These are phyloP conservation scores for Avena eriantha DNA, from an alignment of 176 grass and related monocot genomes.

Conservation along the genomic window DNA sequence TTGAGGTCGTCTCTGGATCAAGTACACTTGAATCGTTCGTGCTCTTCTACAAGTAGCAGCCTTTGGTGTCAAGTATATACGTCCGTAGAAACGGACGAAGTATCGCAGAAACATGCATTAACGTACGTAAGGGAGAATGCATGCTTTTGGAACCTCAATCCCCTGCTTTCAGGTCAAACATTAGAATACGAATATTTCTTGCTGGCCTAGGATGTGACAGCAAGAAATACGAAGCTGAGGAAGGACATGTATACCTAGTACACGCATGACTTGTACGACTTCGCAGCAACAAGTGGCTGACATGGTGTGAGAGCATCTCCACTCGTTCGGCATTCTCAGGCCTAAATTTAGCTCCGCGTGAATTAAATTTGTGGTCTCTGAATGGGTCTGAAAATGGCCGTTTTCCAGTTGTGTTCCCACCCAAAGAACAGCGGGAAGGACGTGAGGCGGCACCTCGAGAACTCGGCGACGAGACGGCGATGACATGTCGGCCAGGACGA, in stretches of 20 bases:
- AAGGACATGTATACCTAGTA: background rate
- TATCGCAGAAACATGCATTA: background rate
- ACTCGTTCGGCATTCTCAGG: no score
- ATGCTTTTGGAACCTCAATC: background rate
- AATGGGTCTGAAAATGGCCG: no score
- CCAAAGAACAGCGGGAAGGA: no score
- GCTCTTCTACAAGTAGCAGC: background rate
- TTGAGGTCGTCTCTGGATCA: background rate
- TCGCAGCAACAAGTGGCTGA: background rate
- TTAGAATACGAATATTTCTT: background rate
- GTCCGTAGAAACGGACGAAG: background rate
- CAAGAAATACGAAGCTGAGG: background rate
- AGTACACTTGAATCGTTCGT: slow-evolving; percentile 19
- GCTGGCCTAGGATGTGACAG: no score
- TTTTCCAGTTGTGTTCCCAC: no score
- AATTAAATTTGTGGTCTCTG: no score
- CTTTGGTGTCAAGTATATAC: background rate
- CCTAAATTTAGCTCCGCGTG: no score
- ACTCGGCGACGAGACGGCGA: no score
- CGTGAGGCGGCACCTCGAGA: no score
- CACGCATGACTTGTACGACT: background rate
- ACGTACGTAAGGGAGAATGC: background rate
- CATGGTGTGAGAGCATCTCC: no score
- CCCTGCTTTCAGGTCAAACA: background rate
- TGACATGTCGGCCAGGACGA: no score